Conservation (phyloP, 179 eudicot genomes). For the Corrigiola litoralis region DNA sequence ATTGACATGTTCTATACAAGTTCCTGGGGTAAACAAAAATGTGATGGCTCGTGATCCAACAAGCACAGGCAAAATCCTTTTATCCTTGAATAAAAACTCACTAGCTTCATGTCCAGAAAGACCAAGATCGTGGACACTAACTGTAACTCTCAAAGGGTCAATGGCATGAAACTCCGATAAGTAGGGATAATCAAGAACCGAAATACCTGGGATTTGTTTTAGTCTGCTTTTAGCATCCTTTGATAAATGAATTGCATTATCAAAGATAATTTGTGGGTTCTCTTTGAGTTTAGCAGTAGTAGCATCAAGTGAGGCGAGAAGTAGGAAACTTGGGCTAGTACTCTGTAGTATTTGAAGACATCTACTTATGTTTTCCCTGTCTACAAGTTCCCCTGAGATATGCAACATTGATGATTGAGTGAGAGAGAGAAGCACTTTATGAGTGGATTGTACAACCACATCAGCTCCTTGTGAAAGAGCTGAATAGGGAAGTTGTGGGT, state of each 20-base stretch:
- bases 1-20: not conserved
- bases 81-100: not conserved
- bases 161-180: not conserved
- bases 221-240: conserved; percentile 34
- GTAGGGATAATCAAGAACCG: conserved; percentile 28
- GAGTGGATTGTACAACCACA: not conserved
- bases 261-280: conserved; percentile 30
- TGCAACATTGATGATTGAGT: conserved; percentile 75
- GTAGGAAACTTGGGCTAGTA: conserved; percentile 61
- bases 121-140: not conserved
- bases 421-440: conserved; percentile 35
- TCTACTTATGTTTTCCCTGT: conserved; percentile 43
- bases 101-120: not conserved
- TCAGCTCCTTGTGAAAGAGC: not conserved
- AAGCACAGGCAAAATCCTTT: not conserved
- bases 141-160: not conserved
- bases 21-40: not conserved
- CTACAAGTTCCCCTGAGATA: conserved; percentile 35
- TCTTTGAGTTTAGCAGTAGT: conserved; percentile 47
- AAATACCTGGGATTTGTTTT: conserved; percentile 36
- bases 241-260: conserved; percentile 40
- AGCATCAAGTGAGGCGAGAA: conserved; percentile 65
- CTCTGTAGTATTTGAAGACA: conserved; percentile 65
- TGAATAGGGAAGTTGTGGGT: not conserved
- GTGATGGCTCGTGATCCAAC: not conserved